Base-by-base conservation (phyloP, 306 rosid genomes). In the Inga oerstediana region DNA sequence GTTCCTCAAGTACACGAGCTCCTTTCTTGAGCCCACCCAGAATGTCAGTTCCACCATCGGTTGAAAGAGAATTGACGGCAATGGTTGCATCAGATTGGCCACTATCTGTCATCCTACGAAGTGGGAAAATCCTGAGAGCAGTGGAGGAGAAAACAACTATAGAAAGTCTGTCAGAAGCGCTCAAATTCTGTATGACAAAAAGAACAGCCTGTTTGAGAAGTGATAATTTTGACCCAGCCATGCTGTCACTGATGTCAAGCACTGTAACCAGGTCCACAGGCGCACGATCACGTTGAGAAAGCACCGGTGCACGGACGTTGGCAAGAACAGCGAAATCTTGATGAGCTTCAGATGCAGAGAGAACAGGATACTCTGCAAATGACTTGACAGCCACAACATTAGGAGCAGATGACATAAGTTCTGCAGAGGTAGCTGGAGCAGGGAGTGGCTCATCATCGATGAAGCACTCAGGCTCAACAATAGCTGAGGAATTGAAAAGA, bases 191-290 rank as follows among this genome's bases (percentile, higher is more conserved):
- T 46, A 89, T 89, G 61, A 91, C 89, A 80, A 91, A 91, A 7
- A 91, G 90, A 91, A 91, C 90, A 41, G 94, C 94, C 58, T 88
- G 91, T 75, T 91, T 89, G 49, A 91, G 80, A 77, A 91, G 88
- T 54, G 89, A 82, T 22, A 91, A 89, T 87, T 91, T 91, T 37
- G 92, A 81, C 10, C 94, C 94, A 54, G 92, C 84, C 94, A 91
- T 91, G 92, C 94, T 91, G 30, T 90, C 94, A 75, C 94, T 91
- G 77, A 89, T 87, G 77, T 91, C 94, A 72, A 91, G 92, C 81
- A 91, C 90, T 1, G 94, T 88, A 66, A 91, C 91, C 30, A 91
- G 90, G 76, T 91, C 94, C n/a, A 91, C 89, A 9, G 92, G 89
- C 8, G 90, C 89, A 56, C 90, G 87, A 65, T 89, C 83, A 70